Conservation (phyloP, 2,329 filamentous ascomycete genomes). For the Exophiala calicioides region DNA sequence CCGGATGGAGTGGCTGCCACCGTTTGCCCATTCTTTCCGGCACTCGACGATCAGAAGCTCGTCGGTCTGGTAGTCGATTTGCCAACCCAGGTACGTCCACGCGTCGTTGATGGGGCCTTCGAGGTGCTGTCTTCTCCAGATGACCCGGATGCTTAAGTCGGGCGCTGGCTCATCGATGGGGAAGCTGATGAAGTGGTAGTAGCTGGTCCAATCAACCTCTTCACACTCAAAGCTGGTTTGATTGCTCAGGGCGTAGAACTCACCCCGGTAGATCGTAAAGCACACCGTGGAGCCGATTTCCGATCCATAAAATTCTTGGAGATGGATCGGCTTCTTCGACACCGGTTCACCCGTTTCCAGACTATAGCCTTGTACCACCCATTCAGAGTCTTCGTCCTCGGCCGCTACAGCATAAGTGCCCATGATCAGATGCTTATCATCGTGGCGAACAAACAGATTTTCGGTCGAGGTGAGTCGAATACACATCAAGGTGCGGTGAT, state of each 20-base stretch:
- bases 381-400: constrained; percentile 60
- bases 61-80: constrained; percentile 60
- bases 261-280: constrained; percentile 67
- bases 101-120: constrained; percentile 62
- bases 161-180: constrained; percentile 50
- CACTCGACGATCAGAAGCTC: constrained; percentile 65
- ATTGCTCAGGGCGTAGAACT: constrained; percentile 71
- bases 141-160: constrained; percentile 25
- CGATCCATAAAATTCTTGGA: constrained; percentile 62
- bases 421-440: constrained; percentile 62
- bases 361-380: constrained; percentile 61
- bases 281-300: constrained; percentile 69
- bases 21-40: constrained; percentile 66
- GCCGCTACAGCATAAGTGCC: constrained; percentile 62
- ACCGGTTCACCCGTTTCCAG: constrained; percentile 47
- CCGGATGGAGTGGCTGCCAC: constrained; percentile 59
- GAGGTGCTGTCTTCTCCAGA: constrained; percentile 26
- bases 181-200: constrained; percentile 68
- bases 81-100: constrained; percentile 68
- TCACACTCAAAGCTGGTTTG: constrained; percentile 63
- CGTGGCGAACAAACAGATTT: constrained; percentile 69
- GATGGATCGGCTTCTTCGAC: constrained; percentile 48
- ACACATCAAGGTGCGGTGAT: constrained; percentile 44
- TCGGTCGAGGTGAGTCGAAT: constrained; percentile 48
- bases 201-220: constrained; percentile 67